Evolutionary conservation across 164 flowering plant species (phyloP).

Genomic region (Nymphaea thermarum): DNA sequence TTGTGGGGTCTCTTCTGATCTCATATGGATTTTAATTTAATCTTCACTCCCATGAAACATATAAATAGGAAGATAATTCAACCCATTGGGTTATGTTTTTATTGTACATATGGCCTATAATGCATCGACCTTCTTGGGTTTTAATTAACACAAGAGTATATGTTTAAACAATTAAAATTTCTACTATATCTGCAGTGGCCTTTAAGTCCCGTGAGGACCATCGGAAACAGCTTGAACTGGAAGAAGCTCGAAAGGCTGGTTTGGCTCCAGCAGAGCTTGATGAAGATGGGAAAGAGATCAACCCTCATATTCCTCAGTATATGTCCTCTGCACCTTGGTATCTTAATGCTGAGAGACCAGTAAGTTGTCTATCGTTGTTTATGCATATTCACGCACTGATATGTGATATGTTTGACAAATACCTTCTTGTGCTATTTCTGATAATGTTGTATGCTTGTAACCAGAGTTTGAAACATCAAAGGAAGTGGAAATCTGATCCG

Average conservation of each 20-base stretch:
- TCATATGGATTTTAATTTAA: no score
- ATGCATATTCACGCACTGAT: neutral
- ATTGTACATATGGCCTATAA: no score
- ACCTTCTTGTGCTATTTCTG: neutral
- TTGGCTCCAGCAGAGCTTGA: conserved; percentile 97
- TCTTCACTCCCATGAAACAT: no score
- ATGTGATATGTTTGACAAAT: no score
- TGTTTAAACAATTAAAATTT: no score
- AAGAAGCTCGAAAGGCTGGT: conserved; percentile 95
- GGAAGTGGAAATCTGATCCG: conserved; percentile 93
- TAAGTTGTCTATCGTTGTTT: conserved; percentile 19
- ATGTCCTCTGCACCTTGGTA: conserved; percentile 99
- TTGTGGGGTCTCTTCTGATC: no score
- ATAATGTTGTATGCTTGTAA: neutral
- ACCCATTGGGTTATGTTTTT: no score
- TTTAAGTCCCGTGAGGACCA: conserved; percentile 97
- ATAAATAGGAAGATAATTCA: no score
- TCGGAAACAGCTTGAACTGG: conserved; percentile 83
- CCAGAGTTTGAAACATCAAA: conserved; percentile 92
- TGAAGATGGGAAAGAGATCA: conserved; percentile 95
- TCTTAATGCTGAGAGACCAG: conserved; percentile 83
- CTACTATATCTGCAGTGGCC: conserved; percentile 42
- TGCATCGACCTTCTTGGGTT: no score
- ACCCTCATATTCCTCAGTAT: conserved; percentile 95
- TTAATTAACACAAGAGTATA: no score